A percentile compares a stretch with the other conserved stretches of the same genome.
These are phyloP conservation scores for Ceratocystis eucalypticola DNA, from an alignment of 2,329 filamentous ascomycete genomes.

Conservation along the genomic window DNA sequence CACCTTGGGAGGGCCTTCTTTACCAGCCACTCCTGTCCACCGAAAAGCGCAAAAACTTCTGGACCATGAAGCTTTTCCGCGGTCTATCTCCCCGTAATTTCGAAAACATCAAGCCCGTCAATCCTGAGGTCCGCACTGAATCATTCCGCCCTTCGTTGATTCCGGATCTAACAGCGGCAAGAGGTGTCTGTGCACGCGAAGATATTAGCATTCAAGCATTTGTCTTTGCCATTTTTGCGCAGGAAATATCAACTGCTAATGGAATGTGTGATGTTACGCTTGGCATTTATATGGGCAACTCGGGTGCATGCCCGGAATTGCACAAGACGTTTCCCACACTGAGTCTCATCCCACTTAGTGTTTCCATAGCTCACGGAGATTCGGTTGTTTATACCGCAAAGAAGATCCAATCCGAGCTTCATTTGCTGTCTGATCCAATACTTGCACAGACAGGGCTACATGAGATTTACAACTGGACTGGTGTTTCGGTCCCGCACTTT, in stretches of 20 bases:
- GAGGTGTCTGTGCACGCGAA: constrained; percentile 24
- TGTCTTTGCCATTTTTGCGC: constrained; percentile 60
- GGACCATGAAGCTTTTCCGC: constrained; percentile 30
- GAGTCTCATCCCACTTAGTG: constrained; percentile 60
- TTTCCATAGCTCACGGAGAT: constrained; percentile 27
- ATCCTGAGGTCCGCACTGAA: constrained; percentile 30
- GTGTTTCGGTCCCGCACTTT: not conserved
- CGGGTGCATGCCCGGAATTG: constrained; percentile 36
- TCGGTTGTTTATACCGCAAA: not conserved
- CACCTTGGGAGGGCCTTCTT: constrained; percentile 24
- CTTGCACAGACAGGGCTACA: not conserved
- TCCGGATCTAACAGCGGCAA: constrained; percentile 28
- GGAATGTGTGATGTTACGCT: constrained; percentile 37
- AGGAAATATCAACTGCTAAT: constrained; percentile 25
- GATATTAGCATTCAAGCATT: constrained; percentile 59
- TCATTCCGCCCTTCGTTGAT: constrained; percentile 27
- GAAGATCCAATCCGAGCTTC: constrained; percentile 9
- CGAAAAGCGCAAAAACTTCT: constrained; percentile 27
- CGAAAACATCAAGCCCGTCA: constrained; percentile 25
- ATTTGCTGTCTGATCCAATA: not conserved
- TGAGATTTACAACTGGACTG: constrained; percentile 13
- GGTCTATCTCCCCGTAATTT: constrained; percentile 12
- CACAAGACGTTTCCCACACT: constrained; percentile 53
- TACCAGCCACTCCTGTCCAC: constrained; percentile 15
- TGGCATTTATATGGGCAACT: constrained; percentile 74